phyloP scores from a whole-genome alignment of 1,139 yeast species.

The Yamadazyma siamensis region DNA sequence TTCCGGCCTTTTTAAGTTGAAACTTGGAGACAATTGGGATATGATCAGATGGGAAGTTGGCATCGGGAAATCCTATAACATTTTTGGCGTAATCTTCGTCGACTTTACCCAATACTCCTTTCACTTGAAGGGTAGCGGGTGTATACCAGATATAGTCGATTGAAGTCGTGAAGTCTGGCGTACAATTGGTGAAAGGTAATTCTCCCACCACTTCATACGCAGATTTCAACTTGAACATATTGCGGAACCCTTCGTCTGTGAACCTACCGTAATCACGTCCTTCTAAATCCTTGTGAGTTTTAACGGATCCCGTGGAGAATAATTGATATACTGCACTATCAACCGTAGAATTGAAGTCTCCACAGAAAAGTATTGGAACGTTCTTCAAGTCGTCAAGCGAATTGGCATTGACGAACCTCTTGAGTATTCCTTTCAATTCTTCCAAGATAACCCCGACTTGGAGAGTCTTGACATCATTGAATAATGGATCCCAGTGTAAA shows the following conservation, averaged over 20 bases:
- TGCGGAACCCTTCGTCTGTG: conserved; percentile 86
- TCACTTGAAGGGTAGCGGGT: conserved; percentile 71
- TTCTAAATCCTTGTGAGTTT: conserved; percentile 73
- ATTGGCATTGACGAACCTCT: conserved; percentile 47
- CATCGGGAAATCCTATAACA: conserved; percentile 90
- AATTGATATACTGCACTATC: conserved; percentile 92
- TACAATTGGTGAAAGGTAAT: conserved; percentile 88
- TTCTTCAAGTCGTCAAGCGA: conserved; percentile 56
- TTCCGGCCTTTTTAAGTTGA: conserved; percentile 54
- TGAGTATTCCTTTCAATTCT: conserved; percentile 66
- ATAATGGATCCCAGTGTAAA: conserved; percentile 97
- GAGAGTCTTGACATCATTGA: conserved; percentile 92
- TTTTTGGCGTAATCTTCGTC: conserved; percentile 74
- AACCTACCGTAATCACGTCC: conserved; percentile 90
- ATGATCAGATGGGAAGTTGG: conserved; percentile 93
- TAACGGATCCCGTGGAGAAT: conserved; percentile 72
- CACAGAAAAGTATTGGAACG: conserved; percentile 79
- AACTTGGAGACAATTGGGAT: conserved; percentile 78
- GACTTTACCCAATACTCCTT: conserved; percentile 80
- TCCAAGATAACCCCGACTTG: conserved; percentile 92
- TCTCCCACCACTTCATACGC: conserved; percentile 85
- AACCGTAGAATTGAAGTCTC: conserved; percentile 89
- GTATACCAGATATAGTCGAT: conserved; percentile 97
- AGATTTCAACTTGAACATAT: conserved; percentile 76
- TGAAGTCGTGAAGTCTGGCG: conserved; percentile 89